Base-by-base conservation (phyloP, 345 rosid species). In the Microthlaspi erraticum region DNA sequence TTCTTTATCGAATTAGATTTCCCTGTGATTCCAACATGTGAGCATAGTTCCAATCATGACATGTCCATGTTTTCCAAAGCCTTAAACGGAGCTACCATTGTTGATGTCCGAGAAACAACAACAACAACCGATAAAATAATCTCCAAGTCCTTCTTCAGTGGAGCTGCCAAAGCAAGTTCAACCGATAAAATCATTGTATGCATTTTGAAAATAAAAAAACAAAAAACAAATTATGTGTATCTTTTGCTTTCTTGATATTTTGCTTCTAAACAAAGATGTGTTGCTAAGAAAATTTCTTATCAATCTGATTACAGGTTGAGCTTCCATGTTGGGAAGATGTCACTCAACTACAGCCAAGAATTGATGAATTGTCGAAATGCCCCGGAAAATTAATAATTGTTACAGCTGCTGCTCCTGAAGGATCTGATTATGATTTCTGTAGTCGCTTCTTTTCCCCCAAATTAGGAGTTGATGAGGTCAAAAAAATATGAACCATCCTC, bases 361-460 rank as follows among this genome's bases (percentile, higher is more conserved):
- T 79, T 43, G 92, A 83, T 49, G 79, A 81, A 43, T 81, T 89
- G 39, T 2, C 6, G 4, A 80, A 86, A 71, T 87, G 81, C 33
- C 87, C 89, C 29, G 87, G 88, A 44, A 64, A 56, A 63, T 82
- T 88, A 36, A 48, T 86, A 11, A 71, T 92, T 64, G 85, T 87
- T 53, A 70, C 90, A 52, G 89, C 80, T 31, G 77, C 57, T 32
- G 87, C 89, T 42, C 73, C 86, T 13, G 53, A 77, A 4, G 88
- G 76, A 11, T 86, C 93, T 49, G 81, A 72, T 45, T 85, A 85
- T 58, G 89, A 87, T 63, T 83, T 83, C 37, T 68, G 64, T 7
- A 87, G 93, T 64, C 81, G 97, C 14, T 81, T 59, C 83, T 91
- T 88, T 55, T 57, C 70, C 26, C 93, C 91, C 0, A 84, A 83